phyloP scores from a whole-genome alignment of 805 yeast genomes.

The Metschnikowia aberdeeniae region DNA sequence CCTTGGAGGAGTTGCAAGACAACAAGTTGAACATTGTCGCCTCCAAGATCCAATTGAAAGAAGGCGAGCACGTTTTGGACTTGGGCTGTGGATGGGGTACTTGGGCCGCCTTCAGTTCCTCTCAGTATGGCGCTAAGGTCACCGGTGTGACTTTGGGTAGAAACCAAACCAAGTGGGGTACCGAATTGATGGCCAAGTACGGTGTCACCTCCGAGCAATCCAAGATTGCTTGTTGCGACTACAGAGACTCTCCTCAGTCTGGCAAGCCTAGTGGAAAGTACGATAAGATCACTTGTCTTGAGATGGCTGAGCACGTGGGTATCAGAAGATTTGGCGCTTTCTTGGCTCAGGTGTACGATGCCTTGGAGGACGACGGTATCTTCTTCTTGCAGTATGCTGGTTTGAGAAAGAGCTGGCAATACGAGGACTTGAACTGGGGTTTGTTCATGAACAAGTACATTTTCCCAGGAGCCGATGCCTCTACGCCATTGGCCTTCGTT shows the following conservation, averaged over 20 bases:
- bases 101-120: constrained; percentile 77
- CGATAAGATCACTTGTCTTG: constrained; percentile 85
- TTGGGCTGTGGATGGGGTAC: constrained; percentile 98
- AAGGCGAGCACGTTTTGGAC: constrained; percentile 75
- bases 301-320: constrained; percentile 97
- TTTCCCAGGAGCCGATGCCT: constrained; percentile 97
- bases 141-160: constrained; percentile 89
- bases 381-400: constrained; percentile 89
- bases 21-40: constrained; percentile 85
- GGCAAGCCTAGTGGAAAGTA: constrained; percentile 45
- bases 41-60: constrained; percentile 70
- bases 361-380: constrained; percentile 88
- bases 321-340: constrained; percentile 75
- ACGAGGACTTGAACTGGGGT: constrained; percentile 92
- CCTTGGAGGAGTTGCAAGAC: constrained; percentile 80
- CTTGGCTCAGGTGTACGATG: constrained; percentile 74
- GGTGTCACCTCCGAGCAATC: constrained; percentile 70
- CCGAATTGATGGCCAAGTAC: constrained; percentile 59
- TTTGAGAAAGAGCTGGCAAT: constrained; percentile 87
- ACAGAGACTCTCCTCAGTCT: constrained; percentile 84
- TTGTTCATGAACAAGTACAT: constrained; percentile 92
- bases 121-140: constrained; percentile 76
- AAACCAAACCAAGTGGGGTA: constrained; percentile 91
- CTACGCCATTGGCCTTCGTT: constrained; percentile 87
- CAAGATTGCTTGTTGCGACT: constrained; percentile 75